Base-by-base conservation (phyloP, 2,329 filamentous ascomycete genomes). In the Penicillium palitans region DNA sequence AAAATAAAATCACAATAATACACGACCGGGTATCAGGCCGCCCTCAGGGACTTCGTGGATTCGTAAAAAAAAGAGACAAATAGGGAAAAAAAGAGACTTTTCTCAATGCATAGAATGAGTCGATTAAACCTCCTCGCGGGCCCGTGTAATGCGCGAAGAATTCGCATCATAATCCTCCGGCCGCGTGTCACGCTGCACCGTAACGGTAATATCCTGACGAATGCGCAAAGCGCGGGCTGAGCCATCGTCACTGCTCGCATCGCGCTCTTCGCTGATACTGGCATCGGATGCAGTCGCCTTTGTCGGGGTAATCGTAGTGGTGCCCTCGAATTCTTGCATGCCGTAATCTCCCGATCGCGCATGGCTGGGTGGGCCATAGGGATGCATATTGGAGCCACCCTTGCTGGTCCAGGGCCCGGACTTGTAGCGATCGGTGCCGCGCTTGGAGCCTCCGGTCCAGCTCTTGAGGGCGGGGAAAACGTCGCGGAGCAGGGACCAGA, bases 401-500 rank as follows among this genome's bases (percentile, higher is more conserved):
- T 67, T 72, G 65, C 64, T 66, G 19, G 63, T 70, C 69, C 70
- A 74, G 6, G 68, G 67, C 0, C 66, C 70, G 9, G 68, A 72
- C 44, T 67, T 67, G 63, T 75, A 74, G 44, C 70, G 68, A 24
- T 74, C 71, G 10, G 72, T 70, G 19, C 58, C 66, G 27, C 68
- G 66, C 52, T 68, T 72, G 10, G 74, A 76, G 29, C 72, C 73
- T 2, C 74, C 74, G 12, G 72, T 74, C 74, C 74, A 76, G 58
- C 72, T 75, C 61, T 72, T 74, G 60, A 76, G 67, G 2, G 66
- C 67, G 2, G 74, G 76, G 71, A 83, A 83, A 21, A 81, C 64
- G 52, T 81, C 78, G 17, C 80, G 74, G 8, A 83, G 66, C 2
- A 83, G 73, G 1, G 80, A 80, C 81, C 81, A 83, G 13, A 81